Percentiles rank a stretch among this genome's conserved stretches.
Conservation (phyloP, 352 stramenopile species). For the Phytophthora pluvialis region DNA sequence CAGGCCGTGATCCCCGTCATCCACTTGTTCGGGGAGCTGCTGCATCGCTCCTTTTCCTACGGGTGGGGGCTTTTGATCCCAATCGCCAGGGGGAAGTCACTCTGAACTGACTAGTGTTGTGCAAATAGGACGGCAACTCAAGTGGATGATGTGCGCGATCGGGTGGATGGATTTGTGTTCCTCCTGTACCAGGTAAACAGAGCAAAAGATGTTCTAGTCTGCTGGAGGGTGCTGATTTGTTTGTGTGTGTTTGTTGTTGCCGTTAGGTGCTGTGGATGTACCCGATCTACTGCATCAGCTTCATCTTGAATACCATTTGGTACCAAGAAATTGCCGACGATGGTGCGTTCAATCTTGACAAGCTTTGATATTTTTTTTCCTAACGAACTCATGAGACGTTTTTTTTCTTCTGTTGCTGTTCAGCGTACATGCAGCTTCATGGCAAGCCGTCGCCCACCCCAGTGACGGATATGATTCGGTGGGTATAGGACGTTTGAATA, state of each 20-base stretch:
- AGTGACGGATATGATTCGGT: constrained; percentile 90
- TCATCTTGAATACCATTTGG: constrained; percentile 92
- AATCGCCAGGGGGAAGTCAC: not conserved
- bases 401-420: not conserved
- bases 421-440: constrained; percentile 84
- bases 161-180: constrained; percentile 86
- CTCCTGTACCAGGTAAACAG: constrained; percentile 77
- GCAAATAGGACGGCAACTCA: constrained; percentile 46
- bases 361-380: not conserved
- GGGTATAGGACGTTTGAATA: not conserved
- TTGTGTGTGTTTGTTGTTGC: not conserved
- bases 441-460: constrained; percentile 78
- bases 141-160: constrained; percentile 77
- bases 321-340: constrained; percentile 92
- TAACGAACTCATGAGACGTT: no score
- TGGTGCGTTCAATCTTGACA: constrained; percentile 42
- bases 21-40: constrained; percentile 85
- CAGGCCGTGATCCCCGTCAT: constrained; percentile 86
- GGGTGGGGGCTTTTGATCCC: constrained; percentile 37
- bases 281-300: constrained; percentile 92
- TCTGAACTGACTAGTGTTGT: not conserved
- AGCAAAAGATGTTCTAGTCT: not conserved
- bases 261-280: constrained; percentile 88
- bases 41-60: constrained; percentile 73
- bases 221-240: not conserved